Percentiles rank a stretch among this genome's conserved stretches.
Evolutionary conservation across 306 rosid genomes (phyloP).

Genomic region (Castanea sativa): DNA sequence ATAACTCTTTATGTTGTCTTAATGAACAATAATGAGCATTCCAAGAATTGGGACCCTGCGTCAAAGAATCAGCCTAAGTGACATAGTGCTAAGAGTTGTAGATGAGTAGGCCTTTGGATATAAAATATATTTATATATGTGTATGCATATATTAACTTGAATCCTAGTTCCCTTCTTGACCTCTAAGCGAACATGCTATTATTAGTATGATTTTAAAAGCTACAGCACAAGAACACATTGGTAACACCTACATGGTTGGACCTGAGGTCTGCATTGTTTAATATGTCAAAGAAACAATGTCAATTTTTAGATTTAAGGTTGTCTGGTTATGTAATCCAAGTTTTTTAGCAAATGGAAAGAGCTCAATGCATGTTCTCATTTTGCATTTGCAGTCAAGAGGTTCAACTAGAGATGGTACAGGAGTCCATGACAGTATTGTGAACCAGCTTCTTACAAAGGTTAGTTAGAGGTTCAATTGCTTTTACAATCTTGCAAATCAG

Average conservation of each 20-base stretch:
- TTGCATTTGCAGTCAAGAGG: constrained; percentile 77
- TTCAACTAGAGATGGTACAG: constrained; percentile 96
- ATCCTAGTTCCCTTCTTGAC: background rate
- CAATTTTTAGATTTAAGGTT: constrained; percentile 9
- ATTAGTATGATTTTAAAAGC: constrained; percentile 2
- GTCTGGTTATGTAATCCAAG: constrained; percentile 17
- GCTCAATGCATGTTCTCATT: constrained; percentile 22
- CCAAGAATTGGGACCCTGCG: background rate
- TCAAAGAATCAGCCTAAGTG: background rate
- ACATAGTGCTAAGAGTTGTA: background rate
- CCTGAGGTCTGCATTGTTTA: background rate
- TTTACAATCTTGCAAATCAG: background rate
- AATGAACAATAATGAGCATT: background rate
- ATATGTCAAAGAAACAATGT: constrained; percentile 3
- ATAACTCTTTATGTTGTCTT: background rate
- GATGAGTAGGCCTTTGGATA: background rate
- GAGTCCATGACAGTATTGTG: constrained; percentile 98
- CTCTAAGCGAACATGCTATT: background rate
- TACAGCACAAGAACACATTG: background rate
- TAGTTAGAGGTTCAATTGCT: constrained; percentile 22
- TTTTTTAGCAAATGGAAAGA: background rate
- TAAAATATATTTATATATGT: background rate
- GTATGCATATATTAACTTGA: background rate
- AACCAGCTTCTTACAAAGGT: constrained; percentile 99
- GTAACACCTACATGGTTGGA: background rate